phyloP scores from a whole-genome alignment of 495 filamentous ascomycete genomes.

The Clavariopsis aquatica region DNA sequence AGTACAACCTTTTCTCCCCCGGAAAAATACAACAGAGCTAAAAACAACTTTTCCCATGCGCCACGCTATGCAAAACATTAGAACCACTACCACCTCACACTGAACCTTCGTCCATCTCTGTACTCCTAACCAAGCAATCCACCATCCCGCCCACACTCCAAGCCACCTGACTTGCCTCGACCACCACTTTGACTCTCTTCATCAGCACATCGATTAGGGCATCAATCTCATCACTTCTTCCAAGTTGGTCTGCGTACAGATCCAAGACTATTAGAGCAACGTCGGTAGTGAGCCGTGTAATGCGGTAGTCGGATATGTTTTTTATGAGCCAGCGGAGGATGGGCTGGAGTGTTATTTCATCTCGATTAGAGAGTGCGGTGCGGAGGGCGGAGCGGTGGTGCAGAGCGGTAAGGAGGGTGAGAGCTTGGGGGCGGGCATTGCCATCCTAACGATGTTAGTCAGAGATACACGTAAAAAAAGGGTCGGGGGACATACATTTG shows the following conservation, averaged over 20 bases:
- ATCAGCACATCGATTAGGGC: slow-evolving; percentile 64
- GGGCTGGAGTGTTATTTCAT: slow-evolving; percentile 77
- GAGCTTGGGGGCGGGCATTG: slow-evolving; percentile 41
- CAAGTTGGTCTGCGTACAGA: slow-evolving; percentile 80
- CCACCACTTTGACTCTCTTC: slow-evolving; percentile 68
- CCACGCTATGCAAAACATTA: slow-evolving; percentile 51
- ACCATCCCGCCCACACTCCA: slow-evolving; percentile 81
- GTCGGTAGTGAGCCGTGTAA: slow-evolving; percentile 75
- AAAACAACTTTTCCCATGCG: slow-evolving; percentile 34
- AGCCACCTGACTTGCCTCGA: slow-evolving; percentile 78
- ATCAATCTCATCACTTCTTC: slow-evolving; percentile 71
- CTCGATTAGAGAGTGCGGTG: slow-evolving; percentile 77
- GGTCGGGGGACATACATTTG: slow-evolving; percentile 36
- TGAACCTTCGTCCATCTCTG: background rate
- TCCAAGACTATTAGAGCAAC: slow-evolving; percentile 77
- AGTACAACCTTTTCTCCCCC: background rate
- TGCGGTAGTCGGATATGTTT: slow-evolving; percentile 75
- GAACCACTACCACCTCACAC: no score
- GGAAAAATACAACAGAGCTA: background rate
- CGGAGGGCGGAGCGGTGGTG: slow-evolving; percentile 84
- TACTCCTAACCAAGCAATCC: slow-evolving; percentile 60
- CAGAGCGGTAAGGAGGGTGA: slow-evolving; percentile 80
- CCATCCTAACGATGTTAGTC: slow-evolving; percentile 10
- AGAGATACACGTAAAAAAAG: slow-evolving; percentile 1
- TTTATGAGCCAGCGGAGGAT: slow-evolving; percentile 80